A percentile compares a stretch with the other conserved stretches of the same genome.
Conservation (phyloP, 306 rosid species). For the Citrullus mucosospermus region DNA sequence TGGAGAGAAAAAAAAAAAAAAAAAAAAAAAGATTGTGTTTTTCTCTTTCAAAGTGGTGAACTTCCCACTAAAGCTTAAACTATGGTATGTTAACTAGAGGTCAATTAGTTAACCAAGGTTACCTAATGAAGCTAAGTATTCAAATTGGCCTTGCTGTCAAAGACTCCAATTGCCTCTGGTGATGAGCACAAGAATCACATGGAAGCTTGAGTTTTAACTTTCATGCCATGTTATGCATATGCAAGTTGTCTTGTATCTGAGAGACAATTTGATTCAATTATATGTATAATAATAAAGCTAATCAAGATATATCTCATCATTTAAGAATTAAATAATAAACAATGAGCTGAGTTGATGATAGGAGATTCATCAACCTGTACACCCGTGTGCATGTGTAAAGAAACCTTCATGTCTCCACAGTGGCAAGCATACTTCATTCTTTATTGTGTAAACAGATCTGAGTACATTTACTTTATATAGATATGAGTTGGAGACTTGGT, state of each 20-base stretch:
- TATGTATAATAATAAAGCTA: neutral
- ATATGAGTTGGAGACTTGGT: conserved; percentile 11
- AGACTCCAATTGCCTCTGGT: neutral
- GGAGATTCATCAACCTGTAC: neutral
- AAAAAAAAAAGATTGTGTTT: neutral
- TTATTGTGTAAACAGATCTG: neutral
- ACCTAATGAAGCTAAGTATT: neutral
- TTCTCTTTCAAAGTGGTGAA: neutral
- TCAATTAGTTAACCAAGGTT: neutral
- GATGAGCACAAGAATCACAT: neutral
- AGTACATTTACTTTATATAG: neutral
- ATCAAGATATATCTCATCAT: neutral
- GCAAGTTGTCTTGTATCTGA: neutral
- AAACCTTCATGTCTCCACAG: neutral
- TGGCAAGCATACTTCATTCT: neutral
- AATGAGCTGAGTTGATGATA: neutral
- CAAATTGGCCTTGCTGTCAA: neutral
- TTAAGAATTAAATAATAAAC: neutral
- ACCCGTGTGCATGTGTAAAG: neutral
- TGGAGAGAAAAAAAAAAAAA: neutral
- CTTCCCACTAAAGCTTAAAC: neutral
- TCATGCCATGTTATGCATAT: neutral
- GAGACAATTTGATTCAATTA: neutral
- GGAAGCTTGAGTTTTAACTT: neutral
- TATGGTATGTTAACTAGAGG: neutral